These are phyloP conservation scores for grape (Vitis vinifera) DNA, from an alignment of 164 flowering plant species.

Conservation along the genomic window DNA sequence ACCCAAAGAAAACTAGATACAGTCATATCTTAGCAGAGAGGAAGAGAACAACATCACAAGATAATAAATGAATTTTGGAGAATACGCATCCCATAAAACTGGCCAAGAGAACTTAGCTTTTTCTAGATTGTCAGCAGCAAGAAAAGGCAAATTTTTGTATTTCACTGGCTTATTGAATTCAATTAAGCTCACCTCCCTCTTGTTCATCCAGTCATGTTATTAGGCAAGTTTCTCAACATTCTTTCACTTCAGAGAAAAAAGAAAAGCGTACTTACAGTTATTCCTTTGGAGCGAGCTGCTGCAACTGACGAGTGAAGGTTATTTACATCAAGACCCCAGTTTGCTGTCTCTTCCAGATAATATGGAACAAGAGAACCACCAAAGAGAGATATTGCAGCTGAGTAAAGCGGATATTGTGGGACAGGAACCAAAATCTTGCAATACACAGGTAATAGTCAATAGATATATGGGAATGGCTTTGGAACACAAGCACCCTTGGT, in stretches of 20 bases:
- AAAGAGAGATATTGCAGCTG: slow-evolving; percentile 79
- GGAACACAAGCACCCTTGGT: neutral
- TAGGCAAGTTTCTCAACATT: neutral
- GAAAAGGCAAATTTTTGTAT: no score
- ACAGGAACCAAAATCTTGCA: slow-evolving; percentile 91
- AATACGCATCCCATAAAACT: neutral
- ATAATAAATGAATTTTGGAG: neutral
- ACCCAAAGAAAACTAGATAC: neutral
- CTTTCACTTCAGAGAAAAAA: neutral
- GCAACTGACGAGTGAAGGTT: slow-evolving; percentile 73
- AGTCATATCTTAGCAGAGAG: neutral
- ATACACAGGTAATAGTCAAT: neutral
- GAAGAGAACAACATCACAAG: neutral
- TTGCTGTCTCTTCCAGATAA: slow-evolving; percentile 93
- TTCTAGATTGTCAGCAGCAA: neutral
- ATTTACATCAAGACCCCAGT: slow-evolving; percentile 92
- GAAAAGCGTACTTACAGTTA: slow-evolving; percentile 61
- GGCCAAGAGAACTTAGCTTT: neutral
- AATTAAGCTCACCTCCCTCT: neutral
- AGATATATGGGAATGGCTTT: neutral
- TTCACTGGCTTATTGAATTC: no score
- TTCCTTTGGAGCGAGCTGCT: slow-evolving; percentile 72
- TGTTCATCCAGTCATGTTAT: neutral
- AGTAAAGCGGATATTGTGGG: slow-evolving; percentile 99
- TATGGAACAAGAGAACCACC: slow-evolving; percentile 98